Evolutionary conservation across 1,139 yeast species (phyloP), one percentile per base, ranked within the genome.

Genomic region (Geotrichum armillariae): DNA sequence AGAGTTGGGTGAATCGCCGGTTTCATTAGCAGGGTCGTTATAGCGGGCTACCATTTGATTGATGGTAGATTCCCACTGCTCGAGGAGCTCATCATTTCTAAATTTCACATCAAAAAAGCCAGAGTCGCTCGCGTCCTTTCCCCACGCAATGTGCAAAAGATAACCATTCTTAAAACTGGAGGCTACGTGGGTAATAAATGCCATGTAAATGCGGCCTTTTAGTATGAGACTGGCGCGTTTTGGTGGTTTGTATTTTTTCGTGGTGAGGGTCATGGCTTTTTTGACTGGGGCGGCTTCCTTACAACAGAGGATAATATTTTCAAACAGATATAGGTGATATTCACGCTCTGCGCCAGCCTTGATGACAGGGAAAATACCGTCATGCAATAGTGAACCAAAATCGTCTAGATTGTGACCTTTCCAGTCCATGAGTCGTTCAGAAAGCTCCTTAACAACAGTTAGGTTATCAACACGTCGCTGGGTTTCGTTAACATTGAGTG

Each of bases 381-480:
- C 88, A 63, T 83, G 82, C 46, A 91, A 69, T 51, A 93, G 75
- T 54, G 87, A 95, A 25, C 99, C 99, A 68, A 90, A 89, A 59
- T 83, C 87, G 54, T 76, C 77, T 47, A 87, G 73, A 56, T 83
- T 83, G 67, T 89, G 91, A n/a, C 97, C 98, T 60, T 91, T 80
- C 99, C 99, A 93, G 67, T 91, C 95, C 37, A 78, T 74, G 11
- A 91, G 94, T 53, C 93, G 77, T 37, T 81, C 86, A 49, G 78
- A 76, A 41, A 93, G 74, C 50, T 83, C 85, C 58, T 79, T 81
- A 43, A 87, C 75, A 42, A 81, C 78, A 53, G 83, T 86, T 41
- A 83, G 79, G 67, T 93, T 94, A 66, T 93, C 99, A 1, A 95
- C 85, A 58, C 90, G 76, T 68, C 99, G 79, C 70, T 91, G 96